Base-by-base conservation (phyloP, 441 rosid species). In the Brassica balearica region DNA sequence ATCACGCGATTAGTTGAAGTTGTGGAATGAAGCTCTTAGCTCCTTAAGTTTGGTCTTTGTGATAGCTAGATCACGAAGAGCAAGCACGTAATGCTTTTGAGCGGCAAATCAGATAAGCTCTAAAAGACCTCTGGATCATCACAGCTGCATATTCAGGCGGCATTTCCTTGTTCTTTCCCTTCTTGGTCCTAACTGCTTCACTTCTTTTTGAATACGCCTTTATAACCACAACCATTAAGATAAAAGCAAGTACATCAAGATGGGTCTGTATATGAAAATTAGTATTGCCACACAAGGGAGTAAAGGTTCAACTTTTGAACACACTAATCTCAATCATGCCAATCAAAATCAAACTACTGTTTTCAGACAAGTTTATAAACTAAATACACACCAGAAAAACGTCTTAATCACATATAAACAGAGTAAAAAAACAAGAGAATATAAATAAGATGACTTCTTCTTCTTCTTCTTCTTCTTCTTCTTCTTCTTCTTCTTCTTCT, bases 21-120 rank as follows among this genome's bases (percentile, higher is more conserved):
- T 91, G 74, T 91, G 87, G 79, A 96, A 96, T 46, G 83, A 74
- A 4, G 87, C 83, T 85, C 97, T 88, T 66, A 96, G 85, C 84
- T 96, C 97, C 85, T 96, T 94, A 81, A 96, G 80, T 82, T 92
- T 96, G 23, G 92, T 79, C 84, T 92, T 96, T 58, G 99, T 95
- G 72, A 85, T 84, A 3, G 98, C 98, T 69, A 96, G 84, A 62
- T 96, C 97, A 71, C 97, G 89, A 72, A 94, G 96, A 19, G 97
- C 91, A 65, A 19, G 97, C 91, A 65, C 98, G 97, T 62, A 93
- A 87, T 72, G 92, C 81, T 82, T 89, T 89, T 25, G 97, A 96
- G 58, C 98, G 87, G 19, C 89, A 90, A 17, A 92, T 87, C 75
- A 96, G 73, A 82, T 92, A 91, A 78, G 94, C 93, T 80, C 90